phyloP scores from a whole-genome alignment of 2,329 filamentous ascomycete genomes.

The Aspergillus felis region DNA sequence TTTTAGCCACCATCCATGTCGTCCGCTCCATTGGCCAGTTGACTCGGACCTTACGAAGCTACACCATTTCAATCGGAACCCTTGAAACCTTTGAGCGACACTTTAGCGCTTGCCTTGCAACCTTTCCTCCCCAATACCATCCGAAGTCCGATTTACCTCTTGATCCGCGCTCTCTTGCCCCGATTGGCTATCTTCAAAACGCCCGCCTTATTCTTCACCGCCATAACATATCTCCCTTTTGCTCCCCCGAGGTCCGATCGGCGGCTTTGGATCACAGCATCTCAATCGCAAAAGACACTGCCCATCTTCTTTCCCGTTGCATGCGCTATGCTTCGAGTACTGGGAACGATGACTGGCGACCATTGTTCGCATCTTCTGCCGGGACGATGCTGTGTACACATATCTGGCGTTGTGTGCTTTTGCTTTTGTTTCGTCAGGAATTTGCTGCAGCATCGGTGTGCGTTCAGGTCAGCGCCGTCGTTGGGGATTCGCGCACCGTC shows the following conservation, averaged over 20 bases:
- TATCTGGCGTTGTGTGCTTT: constrained; percentile 79
- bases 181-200: constrained; percentile 74
- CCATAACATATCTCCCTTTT: constrained; percentile 76
- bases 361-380: constrained; percentile 61
- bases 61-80: constrained; percentile 61
- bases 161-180: constrained; percentile 69
- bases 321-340: constrained; percentile 40
- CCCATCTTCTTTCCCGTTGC: constrained; percentile 66
- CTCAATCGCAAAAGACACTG: constrained; percentile 71
- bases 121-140: constrained; percentile 73
- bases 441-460: constrained; percentile 70
- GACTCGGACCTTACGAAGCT: constrained; percentile 64
- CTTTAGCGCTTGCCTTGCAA: constrained; percentile 68
- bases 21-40: constrained; percentile 73
- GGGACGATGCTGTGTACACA: constrained; percentile 76
- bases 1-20: constrained; percentile 77
- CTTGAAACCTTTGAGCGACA: constrained; percentile 77
- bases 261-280: constrained; percentile 76
- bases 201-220: constrained; percentile 82
- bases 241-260: constrained; percentile 60
- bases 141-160: constrained; percentile 63
- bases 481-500: constrained; percentile 67
- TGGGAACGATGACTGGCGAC: constrained; percentile 46
- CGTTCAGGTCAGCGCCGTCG: constrained; percentile 65
- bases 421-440: constrained; percentile 71